Evolutionary conservation across 139 green algal species (phyloP).

Genomic region (Chlorella sp.): DNA sequence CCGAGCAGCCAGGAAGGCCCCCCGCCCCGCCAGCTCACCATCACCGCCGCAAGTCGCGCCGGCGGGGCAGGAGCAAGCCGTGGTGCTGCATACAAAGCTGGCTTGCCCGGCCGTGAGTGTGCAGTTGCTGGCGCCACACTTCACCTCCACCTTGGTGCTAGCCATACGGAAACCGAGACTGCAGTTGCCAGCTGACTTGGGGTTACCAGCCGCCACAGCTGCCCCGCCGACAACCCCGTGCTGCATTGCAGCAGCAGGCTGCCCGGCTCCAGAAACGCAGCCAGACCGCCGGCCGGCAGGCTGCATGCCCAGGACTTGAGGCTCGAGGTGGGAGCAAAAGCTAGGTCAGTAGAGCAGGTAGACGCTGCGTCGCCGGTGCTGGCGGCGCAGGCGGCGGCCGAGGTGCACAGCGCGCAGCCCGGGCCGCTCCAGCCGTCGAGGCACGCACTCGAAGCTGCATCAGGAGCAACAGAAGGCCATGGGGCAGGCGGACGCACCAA

Average conservation of each 20-base stretch:
- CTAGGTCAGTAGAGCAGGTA: conserved; percentile 51
- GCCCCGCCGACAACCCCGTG: neutral
- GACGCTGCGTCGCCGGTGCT: conserved; percentile 32
- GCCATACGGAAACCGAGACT: neutral
- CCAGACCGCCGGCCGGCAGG: neutral
- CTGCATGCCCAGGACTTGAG: conserved; percentile 55
- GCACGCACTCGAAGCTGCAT: conserved; percentile 35
- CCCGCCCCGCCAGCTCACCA: neutral
- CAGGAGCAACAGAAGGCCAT: no score
- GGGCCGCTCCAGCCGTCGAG: conserved; percentile 37
- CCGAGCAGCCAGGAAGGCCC: neutral
- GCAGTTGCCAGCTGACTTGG: neutral
- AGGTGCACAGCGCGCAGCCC: conserved; percentile 51
- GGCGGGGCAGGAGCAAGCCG: conserved; percentile 21
- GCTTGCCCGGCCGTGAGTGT: neutral
- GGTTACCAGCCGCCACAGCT: neutral
- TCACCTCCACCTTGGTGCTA: conserved; percentile 5
- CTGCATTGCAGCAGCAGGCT: conserved; percentile 32
- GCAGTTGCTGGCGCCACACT: conserved; percentile 28
- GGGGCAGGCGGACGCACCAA: neutral
- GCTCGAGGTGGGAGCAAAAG: conserved; percentile 39
- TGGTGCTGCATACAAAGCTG: conserved; percentile 20
- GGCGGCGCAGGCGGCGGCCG: conserved; percentile 46
- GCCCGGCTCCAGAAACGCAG: conserved; percentile 1
- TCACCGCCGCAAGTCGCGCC: conserved; percentile 23